phyloP scores from a whole-genome alignment of 371 early-diverging fungal species.

The Saksenaea oblongispora region DNA sequence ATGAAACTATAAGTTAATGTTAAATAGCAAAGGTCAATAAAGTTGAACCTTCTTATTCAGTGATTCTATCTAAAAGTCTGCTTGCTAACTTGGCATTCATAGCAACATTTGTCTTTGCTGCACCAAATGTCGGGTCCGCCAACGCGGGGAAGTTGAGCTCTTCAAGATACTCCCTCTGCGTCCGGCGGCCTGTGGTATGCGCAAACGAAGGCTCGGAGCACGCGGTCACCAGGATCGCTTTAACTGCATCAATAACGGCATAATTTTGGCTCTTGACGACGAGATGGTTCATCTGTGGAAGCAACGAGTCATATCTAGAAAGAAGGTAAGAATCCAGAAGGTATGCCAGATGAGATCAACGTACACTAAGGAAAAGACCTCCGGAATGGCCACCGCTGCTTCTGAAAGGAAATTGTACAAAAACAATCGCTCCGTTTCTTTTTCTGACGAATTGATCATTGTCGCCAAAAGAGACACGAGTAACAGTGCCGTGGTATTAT shows the following conservation, averaged over 20 bases:
- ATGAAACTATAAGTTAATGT: background rate
- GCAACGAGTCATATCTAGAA: conserved; percentile 48
- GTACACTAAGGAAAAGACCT: conserved; percentile 51
- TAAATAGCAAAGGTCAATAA: conserved; percentile 10
- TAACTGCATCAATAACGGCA: conserved; percentile 47
- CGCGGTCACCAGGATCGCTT: conserved; percentile 71
- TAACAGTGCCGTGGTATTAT: conserved; percentile 56
- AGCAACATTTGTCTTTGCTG: conserved; percentile 43
- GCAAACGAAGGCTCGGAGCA: conserved; percentile 59
- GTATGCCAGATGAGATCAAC: conserved; percentile 10
- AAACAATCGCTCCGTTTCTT: conserved; percentile 63
- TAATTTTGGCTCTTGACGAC: conserved; percentile 48
- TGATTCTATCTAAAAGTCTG: conserved; percentile 58
- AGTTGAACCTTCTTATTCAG: conserved; percentile 28
- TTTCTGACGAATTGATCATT: conserved; percentile 65
- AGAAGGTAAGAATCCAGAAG: background rate
- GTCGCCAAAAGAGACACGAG: conserved; percentile 62
- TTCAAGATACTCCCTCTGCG: conserved; percentile 47
- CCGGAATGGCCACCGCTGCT: conserved; percentile 55
- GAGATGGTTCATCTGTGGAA: conserved; percentile 54
- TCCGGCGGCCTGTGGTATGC: conserved; percentile 21
- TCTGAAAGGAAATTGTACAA: conserved; percentile 69
- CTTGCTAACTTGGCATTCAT: conserved; percentile 57
- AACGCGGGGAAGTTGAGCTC: conserved; percentile 49
- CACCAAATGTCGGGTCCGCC: conserved; percentile 24